These are phyloP conservation scores for Blastocystis sp. DNA, from an alignment of 352 stramenopile genomes.

Conservation along the genomic window DNA sequence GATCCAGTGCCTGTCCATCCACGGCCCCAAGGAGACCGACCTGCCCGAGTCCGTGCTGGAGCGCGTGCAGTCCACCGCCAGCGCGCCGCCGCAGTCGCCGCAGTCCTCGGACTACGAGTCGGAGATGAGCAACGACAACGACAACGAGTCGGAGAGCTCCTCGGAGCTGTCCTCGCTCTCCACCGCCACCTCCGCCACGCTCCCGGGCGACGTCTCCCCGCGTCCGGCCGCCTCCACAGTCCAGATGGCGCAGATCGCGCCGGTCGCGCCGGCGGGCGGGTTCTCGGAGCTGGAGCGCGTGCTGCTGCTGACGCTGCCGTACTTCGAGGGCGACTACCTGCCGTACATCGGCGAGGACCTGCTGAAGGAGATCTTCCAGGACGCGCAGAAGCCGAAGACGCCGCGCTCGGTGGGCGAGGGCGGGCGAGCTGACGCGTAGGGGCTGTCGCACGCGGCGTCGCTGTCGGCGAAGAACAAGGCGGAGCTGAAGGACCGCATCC, in stretches of 20 bases:
- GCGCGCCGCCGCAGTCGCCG: background rate
- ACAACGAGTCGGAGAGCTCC: background rate
- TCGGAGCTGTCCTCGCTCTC: constrained; percentile 20
- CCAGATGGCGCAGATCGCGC: background rate
- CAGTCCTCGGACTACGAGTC: constrained; percentile 25
- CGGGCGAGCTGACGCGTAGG: background rate
- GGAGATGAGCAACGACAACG: constrained; percentile 18
- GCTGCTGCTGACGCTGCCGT: constrained; percentile 13
- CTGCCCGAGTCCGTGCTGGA: constrained; percentile 15
- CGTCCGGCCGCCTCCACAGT: background rate
- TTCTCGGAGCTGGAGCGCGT: constrained; percentile 9
- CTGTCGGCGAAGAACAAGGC: constrained; percentile 25
- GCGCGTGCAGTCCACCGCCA: constrained; percentile 10
- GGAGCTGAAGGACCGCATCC: constrained; percentile 11
- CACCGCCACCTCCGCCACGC: background rate
- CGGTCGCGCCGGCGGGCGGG: background rate
- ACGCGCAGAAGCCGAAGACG: constrained; percentile 21
- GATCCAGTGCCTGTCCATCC: constrained; percentile 7
- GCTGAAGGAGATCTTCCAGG: constrained; percentile 61
- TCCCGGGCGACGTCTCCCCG: background rate
- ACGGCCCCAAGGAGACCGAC: background rate
- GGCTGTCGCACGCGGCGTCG: constrained; percentile 20
- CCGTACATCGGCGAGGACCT: constrained; percentile 58
- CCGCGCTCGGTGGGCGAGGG: background rate
- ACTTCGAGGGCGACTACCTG: constrained; percentile 59